Base-by-base conservation (phyloP, 2,329 filamentous ascomycete species). In the Fusarium mangiferae region DNA sequence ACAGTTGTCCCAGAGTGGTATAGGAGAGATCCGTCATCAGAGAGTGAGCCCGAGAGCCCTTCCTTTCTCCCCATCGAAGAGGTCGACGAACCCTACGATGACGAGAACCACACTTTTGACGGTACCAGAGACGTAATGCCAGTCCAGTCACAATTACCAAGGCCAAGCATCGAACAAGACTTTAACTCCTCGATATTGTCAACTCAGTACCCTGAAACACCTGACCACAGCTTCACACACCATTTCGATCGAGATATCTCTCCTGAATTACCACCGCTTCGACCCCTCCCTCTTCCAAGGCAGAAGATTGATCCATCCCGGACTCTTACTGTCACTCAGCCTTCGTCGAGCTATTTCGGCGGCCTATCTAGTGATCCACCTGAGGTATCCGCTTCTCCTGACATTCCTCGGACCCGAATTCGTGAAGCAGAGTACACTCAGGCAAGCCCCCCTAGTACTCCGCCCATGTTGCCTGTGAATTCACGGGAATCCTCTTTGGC, bases 361-460 rank as follows among this genome's bases (percentile, higher is more conserved):
- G 80, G 81, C 35, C 76, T 83, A 45, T 85, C 82, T 11, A 87
- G 86, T 70, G 84, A 85, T 46, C 70, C 78, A 2, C 82, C 83
- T 1, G 86, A 87, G 51, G 78, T 83, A 2, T 87, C 85, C 13
- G 81, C 81, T 3, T 87, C 86, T 11, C 85, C 85, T 5, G 76
- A 75, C 42, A 61, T 82, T 12, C 75, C 75, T 39, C 77, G 70
- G 42, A 70, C 64, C 35, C 80, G 80, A 28, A 72, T 83, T 38
- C 81, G 76, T 15, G 78, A 83, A 63, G 73, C 80, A 18, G 69
- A 78, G 28, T 77, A 85, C 80, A 61, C 83, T 72, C 82, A 82
- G 45, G 80, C 83, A 24, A 88, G 86, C 68, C 85, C 85, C 8
- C 85, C 86, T 6, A 87, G 85, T 78, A 88, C 87, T 10, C 87